phyloP scores from a whole-genome alignment of 306 rosid genomes.

The Arachis stenosperma region DNA sequence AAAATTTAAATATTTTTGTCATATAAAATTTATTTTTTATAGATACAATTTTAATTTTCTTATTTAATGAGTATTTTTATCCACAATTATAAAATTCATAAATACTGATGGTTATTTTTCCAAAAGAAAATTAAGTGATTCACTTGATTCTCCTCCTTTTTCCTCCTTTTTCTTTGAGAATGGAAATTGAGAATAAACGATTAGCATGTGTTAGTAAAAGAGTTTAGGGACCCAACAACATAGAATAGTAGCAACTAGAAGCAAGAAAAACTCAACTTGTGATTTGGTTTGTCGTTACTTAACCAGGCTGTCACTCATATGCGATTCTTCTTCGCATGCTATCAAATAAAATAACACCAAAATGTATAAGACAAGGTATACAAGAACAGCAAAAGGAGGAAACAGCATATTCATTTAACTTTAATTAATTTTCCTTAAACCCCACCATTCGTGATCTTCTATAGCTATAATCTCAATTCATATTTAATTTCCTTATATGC shows the following conservation, averaged over 20 bases:
- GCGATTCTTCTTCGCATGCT: constrained; percentile 17
- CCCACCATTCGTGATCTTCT: constrained; percentile 17
- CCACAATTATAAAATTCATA: no score
- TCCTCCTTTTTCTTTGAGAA: no score
- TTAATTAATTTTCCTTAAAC: constrained; percentile 30
- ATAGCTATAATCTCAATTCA: not conserved
- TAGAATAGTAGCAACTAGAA: not conserved
- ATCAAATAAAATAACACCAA: constrained; percentile 11
- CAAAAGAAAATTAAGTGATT: no score
- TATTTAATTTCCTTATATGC: not conserved
- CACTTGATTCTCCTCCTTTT: not conserved
- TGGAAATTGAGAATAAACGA: constrained; percentile 12
- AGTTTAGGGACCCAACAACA: constrained; percentile 2
- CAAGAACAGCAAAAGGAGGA: constrained; percentile 1
- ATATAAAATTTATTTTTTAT: no score
- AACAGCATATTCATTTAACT: not conserved
- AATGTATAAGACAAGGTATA: not conserved
- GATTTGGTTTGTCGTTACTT: constrained; percentile 5
- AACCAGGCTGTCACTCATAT: constrained; percentile 36
- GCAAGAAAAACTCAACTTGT: constrained; percentile 11
- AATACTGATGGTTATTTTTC: no score
- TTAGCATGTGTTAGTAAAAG: constrained; percentile 2
- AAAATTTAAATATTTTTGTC: no score
- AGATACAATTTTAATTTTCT: no score
- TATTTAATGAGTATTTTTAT: no score